A percentile compares a stretch with the other conserved stretches of the same genome.
phyloP scores from a whole-genome alignment of 768 basidiomycete genomes.

The Russula compacta region DNA sequence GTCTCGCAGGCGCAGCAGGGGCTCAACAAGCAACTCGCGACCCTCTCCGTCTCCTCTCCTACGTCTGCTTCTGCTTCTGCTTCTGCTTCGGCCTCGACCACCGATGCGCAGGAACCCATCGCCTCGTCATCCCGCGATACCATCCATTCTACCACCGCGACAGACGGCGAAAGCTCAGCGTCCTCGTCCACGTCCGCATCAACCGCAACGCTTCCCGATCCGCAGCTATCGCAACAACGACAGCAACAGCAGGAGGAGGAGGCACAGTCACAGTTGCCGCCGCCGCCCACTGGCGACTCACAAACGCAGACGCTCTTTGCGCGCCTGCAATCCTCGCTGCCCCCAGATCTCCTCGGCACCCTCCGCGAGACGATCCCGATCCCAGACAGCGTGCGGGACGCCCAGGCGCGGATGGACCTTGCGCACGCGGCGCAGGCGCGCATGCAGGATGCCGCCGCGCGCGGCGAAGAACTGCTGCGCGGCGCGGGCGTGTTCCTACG shows the following conservation, averaged over 20 bases:
- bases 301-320: slow-evolving; percentile 43
- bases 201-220: slow-evolving; percentile 1
- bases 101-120: slow-evolving; percentile 16
- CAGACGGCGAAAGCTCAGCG: slow-evolving; percentile 21
- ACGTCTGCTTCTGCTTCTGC: not conserved
- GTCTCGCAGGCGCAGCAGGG: slow-evolving; percentile 77
- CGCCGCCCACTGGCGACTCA: too few species aligned
- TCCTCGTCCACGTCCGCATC: slow-evolving; percentile 20
- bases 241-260: not conserved
- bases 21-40: slow-evolving; percentile 48
- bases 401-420: slow-evolving; percentile 53
- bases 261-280: not conserved
- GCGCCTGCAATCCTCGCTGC: slow-evolving; percentile 64
- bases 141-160: slow-evolving; percentile 2
- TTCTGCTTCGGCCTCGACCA: not conserved
- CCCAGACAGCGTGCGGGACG: slow-evolving; percentile 43
- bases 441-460: slow-evolving; percentile 45
- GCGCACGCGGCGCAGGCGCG: slow-evolving; percentile 53
- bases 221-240: slow-evolving; percentile 4
- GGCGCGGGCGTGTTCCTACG: slow-evolving; percentile 43
- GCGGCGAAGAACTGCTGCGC: slow-evolving; percentile 50
- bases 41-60: slow-evolving; percentile 13
- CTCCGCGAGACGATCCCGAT: slow-evolving; percentile 63
- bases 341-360: slow-evolving; percentile 61
- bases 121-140: slow-evolving; percentile 24